phyloP scores from a whole-genome alignment of 225 moss, liverwort and hornwort genomes.

The Polytrichum formosum region DNA sequence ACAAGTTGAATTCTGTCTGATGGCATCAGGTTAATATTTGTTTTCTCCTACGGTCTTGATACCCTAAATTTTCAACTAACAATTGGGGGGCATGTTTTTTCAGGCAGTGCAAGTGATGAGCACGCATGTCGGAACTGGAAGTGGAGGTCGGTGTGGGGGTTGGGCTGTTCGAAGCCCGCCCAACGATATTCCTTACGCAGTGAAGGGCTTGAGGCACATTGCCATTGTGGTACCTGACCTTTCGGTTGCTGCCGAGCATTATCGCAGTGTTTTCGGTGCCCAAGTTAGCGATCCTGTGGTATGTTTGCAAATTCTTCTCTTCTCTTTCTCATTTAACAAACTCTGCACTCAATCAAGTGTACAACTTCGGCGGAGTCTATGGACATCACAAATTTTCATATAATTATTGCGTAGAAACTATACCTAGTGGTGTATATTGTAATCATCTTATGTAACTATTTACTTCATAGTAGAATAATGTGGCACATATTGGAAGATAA shows the following conservation, averaged over 20 bases:
- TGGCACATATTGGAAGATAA: no score
- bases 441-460: no score
- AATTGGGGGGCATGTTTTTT: neutral
- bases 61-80: no score
- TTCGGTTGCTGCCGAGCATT: slow-evolving; percentile 68
- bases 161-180: slow-evolving; percentile 57
- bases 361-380: no score
- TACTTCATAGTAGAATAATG: no score
- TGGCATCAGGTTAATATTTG: no score
- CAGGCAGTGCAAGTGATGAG: slow-evolving; percentile 28
- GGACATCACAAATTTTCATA: no score
- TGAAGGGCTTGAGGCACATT: slow-evolving; percentile 80
- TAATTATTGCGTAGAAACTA: no score
- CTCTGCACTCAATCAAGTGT: no score
- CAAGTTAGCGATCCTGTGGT: slow-evolving; percentile 75
- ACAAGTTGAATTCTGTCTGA: no score
- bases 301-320: neutral
- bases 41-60: no score
- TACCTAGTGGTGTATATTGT: no score
- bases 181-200: slow-evolving; percentile 71
- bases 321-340: neutral
- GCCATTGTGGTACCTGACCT: slow-evolving; percentile 86
- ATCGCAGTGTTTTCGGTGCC: slow-evolving; percentile 74
- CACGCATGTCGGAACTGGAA: slow-evolving; percentile 49
- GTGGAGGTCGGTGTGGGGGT: slow-evolving; percentile 60